Base-by-base conservation (phyloP, 2,329 filamentous ascomycete genomes). In the Aquanectria penicillioides region DNA sequence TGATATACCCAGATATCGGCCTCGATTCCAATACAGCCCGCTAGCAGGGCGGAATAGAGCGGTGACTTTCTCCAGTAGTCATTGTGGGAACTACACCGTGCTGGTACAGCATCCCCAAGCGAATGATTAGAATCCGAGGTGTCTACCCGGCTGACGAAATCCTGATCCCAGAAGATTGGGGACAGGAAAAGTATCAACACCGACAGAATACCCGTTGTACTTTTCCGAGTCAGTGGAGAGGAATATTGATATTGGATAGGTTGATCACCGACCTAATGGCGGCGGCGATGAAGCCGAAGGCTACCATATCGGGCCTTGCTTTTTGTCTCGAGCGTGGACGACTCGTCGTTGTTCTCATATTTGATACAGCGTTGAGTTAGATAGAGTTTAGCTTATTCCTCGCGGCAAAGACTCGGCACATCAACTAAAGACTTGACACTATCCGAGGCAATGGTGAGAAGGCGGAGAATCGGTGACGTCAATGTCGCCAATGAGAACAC, bases 41-140 rank as follows among this genome's bases (percentile, higher is more conserved):
- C 81, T 7, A 77, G 72, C 2, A 89, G 72, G 18, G 89, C 89
- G 10, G 86, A 85, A 66, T 84, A 88, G 4, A 92, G 78, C 0
- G 89, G 88, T 0, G 84, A 78, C 15, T 78, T 78, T 44, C 87
- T 83, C 86, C 86, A 89, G 73, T 91, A 92, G 71, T 92, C 89
- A 66, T 91, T 91, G 70, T 91, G 88, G 2, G 85, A 89, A 71
- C 90, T 88, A 61, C 86, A 89, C 2, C 78, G 76, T 25, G 88
- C 80, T 2, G 87, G 85, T 3, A 20, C 46, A 9, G 40, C 34
- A 15, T 28, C 11, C n/a, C n/a, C n/a, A n/a, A n/a, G n/a, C n/a
- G n/a, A n/a, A n/a, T n/a, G n/a, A n/a, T n/a, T n/a, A n/a, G n/a
- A n/a, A n/a, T n/a, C n/a, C n/a, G n/a, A n/a, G n/a, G n/a, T n/a